A percentile compares a stretch with the other conserved stretches of the same genome.
Conservation (phyloP, 805 yeast genomes). For the Yarrowia osloensis region DNA sequence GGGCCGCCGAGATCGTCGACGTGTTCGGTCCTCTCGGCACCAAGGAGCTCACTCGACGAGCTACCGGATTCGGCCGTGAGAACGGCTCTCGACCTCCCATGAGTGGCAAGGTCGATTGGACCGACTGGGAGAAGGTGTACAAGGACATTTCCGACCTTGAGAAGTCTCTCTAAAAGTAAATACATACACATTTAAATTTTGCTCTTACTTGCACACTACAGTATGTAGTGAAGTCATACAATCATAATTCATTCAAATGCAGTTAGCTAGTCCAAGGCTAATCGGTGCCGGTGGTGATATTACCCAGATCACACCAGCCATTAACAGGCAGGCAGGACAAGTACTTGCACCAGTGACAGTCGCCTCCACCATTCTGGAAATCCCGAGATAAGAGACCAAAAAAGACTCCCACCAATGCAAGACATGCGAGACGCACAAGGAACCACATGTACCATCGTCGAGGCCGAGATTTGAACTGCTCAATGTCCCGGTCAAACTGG, state of each 20-base stretch:
- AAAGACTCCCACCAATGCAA: conserved; percentile 52
- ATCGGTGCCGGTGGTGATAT: conserved; percentile 36
- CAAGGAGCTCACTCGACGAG: conserved; percentile 47
- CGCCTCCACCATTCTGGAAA: conserved; percentile 52
- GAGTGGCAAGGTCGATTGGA: conserved; percentile 34
- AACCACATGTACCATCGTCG: conserved; percentile 54
- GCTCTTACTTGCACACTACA: too few relatives aligned
- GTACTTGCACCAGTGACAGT: conserved; percentile 74
- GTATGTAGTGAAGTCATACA: not conserved
- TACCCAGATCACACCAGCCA: conserved; percentile 66
- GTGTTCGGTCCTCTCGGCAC: conserved; percentile 51
- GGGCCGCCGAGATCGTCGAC: conserved; percentile 52
- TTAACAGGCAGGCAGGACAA: conserved; percentile 69
- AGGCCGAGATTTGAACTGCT: conserved; percentile 37
- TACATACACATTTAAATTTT: not conserved
- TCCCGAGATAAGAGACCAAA: conserved; percentile 53
- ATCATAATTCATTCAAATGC: conserved; percentile 23
- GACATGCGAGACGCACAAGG: conserved; percentile 48
- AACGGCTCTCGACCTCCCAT: conserved; percentile 53
- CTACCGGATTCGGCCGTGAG: conserved; percentile 50
- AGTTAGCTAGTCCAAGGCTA: conserved; percentile 1
- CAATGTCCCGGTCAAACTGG: conserved; percentile 20
- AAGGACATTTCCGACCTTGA: conserved; percentile 25
- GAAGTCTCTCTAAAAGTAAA: not conserved
- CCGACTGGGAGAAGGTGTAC: conserved; percentile 31